Conservation (phyloP, 352 stramenopile species). For the Phytophthora pseudosyringae region DNA sequence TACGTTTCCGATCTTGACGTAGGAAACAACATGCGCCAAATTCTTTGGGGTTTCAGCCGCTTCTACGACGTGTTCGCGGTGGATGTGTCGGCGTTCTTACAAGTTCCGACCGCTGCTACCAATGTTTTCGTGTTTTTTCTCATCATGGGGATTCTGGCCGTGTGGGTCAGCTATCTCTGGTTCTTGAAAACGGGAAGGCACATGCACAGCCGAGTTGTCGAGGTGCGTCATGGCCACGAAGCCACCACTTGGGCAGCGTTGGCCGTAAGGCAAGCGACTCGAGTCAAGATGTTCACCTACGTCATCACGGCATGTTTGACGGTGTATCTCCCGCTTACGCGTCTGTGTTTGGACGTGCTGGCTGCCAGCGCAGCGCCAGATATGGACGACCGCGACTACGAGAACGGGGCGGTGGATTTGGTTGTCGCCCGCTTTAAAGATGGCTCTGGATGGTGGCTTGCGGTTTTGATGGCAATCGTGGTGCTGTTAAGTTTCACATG, state of each 20-base stretch:
- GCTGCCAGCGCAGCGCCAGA: background rate
- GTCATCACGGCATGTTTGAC: slow-evolving; percentile 44
- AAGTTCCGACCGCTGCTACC: too few relatives aligned
- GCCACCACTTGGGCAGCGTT: slow-evolving; percentile 34
- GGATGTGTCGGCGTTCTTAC: too few relatives aligned
- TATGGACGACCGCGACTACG: too few relatives aligned
- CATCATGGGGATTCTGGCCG: too few relatives aligned
- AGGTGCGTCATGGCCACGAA: slow-evolving; percentile 49
- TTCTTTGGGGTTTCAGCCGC: too few relatives aligned
- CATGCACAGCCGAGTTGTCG: slow-evolving; percentile 35
- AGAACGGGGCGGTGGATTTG: background rate
- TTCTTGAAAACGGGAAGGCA: slow-evolving; percentile 9
- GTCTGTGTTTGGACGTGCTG: slow-evolving; percentile 36
- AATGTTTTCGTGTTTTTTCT: too few relatives aligned
- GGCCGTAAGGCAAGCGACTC: slow-evolving; percentile 30
- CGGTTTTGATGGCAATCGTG: background rate
- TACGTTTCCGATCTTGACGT: too few relatives aligned
- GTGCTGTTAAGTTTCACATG: background rate
- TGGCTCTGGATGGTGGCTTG: background rate
- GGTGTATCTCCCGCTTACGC: slow-evolving; percentile 47
- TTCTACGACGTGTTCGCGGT: too few relatives aligned
- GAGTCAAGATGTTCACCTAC: slow-evolving; percentile 40
- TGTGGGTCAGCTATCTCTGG: background rate
- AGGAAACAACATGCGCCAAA: too few relatives aligned
- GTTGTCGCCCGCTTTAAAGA: background rate